A percentile compares a stretch with the other conserved stretches of the same genome.
Evolutionary conservation across 352 stramenopile genomes (phyloP).

Genomic region (Pythium volutum): DNA sequence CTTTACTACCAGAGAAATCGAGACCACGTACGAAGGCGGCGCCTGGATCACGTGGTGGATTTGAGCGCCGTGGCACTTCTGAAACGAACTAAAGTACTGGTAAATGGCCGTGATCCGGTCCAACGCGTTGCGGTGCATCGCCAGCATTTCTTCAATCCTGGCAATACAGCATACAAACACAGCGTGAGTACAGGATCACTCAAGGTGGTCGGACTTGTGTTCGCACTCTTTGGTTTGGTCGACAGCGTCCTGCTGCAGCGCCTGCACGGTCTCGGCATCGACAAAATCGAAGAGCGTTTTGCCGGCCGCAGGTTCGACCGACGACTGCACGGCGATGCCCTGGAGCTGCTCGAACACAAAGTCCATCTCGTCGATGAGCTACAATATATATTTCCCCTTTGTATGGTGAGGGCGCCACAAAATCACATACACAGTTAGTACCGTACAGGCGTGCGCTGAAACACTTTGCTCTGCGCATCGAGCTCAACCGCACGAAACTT

Average conservation of each 20-base stretch:
- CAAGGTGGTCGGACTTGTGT: too few relatives aligned
- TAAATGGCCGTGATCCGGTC: conserved; percentile 60
- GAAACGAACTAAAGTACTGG: conserved; percentile 60
- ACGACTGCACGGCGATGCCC: conserved; percentile 38
- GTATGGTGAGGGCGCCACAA: not conserved
- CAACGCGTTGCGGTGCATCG: conserved; percentile 57
- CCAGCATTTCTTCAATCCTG: conserved; percentile 70
- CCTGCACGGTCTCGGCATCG: conserved; percentile 76
- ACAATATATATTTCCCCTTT: not conserved
- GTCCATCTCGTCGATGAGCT: conserved; percentile 78
- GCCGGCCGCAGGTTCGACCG: conserved; percentile 29
- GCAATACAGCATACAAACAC: not conserved
- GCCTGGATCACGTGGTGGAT: conserved; percentile 30
- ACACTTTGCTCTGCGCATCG: conserved; percentile 47
- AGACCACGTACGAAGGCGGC: conserved; percentile 23
- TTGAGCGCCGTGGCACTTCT: conserved; percentile 34
- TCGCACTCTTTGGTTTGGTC: conserved; percentile 66
- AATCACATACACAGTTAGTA: not conserved
- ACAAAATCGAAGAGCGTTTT: conserved; percentile 87
- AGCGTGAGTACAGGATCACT: too few relatives aligned
- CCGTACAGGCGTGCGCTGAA: conserved; percentile 51
- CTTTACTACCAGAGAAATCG: not conserved
- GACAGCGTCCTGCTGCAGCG: conserved; percentile 68
- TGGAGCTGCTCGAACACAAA: conserved; percentile 68
- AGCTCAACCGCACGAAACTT: conserved; percentile 47